Conservation (phyloP, 768 basidiomycete genomes). For the Pleurotus tuber-regium region DNA sequence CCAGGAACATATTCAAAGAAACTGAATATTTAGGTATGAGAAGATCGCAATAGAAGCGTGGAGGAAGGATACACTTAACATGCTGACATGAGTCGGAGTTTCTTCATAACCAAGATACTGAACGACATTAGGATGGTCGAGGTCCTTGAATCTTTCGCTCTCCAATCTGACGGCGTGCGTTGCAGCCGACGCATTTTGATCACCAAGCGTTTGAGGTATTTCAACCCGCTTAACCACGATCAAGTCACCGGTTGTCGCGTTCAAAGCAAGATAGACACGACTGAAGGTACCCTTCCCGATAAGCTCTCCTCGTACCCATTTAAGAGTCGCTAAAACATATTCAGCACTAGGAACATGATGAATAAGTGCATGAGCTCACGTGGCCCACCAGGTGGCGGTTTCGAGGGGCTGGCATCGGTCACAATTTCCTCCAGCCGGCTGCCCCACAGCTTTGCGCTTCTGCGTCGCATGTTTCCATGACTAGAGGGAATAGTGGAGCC, state of each 20-base stretch:
- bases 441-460: no score
- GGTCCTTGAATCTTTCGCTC: conserved; percentile 92
- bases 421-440: no score
- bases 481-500: conserved; percentile 50
- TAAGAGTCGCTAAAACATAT: conserved; percentile 70
- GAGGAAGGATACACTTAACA: conserved; percentile 75
- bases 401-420: conserved; percentile 42
- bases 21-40: no score
- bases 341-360: neutral
- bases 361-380: conserved; percentile 51
- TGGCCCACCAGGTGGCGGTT: conserved; percentile 61
- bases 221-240: conserved; percentile 99
- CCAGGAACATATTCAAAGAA: no score
- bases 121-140: conserved; percentile 97
- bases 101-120: no score
- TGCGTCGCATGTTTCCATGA: conserved; percentile 46
- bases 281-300: conserved; percentile 98
- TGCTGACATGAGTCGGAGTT: conserved; percentile 84
- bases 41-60: conserved; percentile 1
- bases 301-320: conserved; percentile 97
- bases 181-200: conserved; percentile 85
- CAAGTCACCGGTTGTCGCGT: conserved; percentile 97
- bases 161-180: conserved; percentile 93
- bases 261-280: conserved; percentile 92
- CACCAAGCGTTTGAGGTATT: conserved; percentile 85